Evolutionary conservation across 495 filamentous ascomycete genomes (phyloP).

Genomic region (Cercophora newfieldiana): DNA sequence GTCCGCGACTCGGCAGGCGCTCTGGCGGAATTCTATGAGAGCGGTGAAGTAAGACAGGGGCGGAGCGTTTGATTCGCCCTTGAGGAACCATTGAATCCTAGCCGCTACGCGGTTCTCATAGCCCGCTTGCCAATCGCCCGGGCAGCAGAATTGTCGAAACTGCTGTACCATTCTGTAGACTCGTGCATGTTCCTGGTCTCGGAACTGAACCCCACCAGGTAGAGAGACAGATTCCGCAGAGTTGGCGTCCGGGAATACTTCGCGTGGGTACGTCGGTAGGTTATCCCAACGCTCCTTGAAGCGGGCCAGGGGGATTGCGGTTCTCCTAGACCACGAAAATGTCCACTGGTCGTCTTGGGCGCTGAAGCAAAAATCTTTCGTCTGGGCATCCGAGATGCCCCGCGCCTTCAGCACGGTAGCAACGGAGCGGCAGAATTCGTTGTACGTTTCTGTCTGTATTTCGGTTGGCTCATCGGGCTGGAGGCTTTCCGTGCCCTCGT

Average conservation of each 20-base stretch:
- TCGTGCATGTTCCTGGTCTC: no score
- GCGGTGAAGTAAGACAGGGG: no score
- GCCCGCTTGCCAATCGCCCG: no score
- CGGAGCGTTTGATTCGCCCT: no score
- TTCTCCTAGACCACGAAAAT: constrained; percentile 4
- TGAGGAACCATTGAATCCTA: no score
- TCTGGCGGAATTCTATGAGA: no score
- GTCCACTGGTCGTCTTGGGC: constrained; percentile 13
- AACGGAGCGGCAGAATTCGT: constrained; percentile 11
- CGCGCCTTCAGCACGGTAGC: background rate
- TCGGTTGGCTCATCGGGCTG: constrained; percentile 6
- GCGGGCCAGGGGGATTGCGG: constrained; percentile 1
- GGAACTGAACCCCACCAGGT: no score
- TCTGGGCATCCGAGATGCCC: background rate
- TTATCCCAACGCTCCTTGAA: constrained; percentile 6
- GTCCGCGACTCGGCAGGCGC: no score
- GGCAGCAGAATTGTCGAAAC: no score
- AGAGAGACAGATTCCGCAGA: no score
- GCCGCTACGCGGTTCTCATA: no score
- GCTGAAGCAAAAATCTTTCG: background rate
- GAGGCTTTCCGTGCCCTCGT: background rate
- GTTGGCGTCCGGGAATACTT: background rate
- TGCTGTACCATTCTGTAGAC: no score
- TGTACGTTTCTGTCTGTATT: constrained; percentile 10
- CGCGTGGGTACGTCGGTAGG: background rate